Percentiles rank a stretch among this genome's conserved stretches.
Evolutionary conservation across 257 asterid genomes (phyloP).

Genomic region (Fraxinus quadrangulata): DNA sequence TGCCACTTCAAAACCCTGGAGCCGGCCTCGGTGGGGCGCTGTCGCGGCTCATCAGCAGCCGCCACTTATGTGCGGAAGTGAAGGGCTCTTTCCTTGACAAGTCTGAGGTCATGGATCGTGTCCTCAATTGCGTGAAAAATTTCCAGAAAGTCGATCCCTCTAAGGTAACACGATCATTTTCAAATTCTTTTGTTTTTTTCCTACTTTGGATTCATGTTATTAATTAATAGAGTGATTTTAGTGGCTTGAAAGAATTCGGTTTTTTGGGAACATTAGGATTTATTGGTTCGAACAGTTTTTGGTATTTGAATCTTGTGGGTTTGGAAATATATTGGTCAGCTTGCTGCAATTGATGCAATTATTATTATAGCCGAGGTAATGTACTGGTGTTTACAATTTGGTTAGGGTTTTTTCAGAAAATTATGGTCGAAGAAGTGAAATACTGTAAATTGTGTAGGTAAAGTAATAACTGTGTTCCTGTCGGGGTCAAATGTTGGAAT

Average conservation of each 20-base stretch:
- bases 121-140: constrained; percentile 60
- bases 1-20: constrained; percentile 37
- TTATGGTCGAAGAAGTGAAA: too few species aligned
- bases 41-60: constrained; percentile 50
- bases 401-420: too few species aligned
- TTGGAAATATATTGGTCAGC: not conserved
- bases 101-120: constrained; percentile 84
- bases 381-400: not conserved
- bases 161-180: constrained; percentile 48
- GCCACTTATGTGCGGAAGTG: constrained; percentile 64
- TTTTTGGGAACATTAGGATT: not conserved
- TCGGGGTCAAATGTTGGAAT: not conserved
- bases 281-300: not conserved
- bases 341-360: not conserved
- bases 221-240: not conserved
- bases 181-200: not conserved
- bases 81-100: constrained; percentile 84
- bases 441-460: not conserved
- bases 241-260: not conserved
- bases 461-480: not conserved
- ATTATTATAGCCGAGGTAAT: not conserved
- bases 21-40: constrained; percentile 33
- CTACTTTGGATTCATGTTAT: not conserved
- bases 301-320: not conserved
- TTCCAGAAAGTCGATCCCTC: constrained; percentile 82